These are phyloP conservation scores for Curvularia eragrostidis DNA, from an alignment of 2,329 filamentous ascomycete genomes.

Conservation along the genomic window DNA sequence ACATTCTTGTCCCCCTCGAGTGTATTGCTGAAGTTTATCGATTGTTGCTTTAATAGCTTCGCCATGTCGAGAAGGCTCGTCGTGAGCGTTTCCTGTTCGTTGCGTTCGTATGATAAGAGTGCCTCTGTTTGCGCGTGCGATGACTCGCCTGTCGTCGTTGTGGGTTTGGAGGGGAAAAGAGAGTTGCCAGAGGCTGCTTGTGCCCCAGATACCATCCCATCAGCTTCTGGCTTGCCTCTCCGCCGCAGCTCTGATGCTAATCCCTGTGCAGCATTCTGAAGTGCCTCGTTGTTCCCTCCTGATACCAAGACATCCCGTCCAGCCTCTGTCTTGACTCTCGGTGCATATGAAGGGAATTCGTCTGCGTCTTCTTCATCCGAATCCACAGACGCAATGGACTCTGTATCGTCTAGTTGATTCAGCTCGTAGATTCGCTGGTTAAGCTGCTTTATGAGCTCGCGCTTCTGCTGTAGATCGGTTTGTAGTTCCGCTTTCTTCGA, in stretches of 20 bases:
- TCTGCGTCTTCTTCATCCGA: slow-evolving; percentile 55
- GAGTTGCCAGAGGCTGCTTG: slow-evolving; percentile 44
- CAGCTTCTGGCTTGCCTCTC: slow-evolving; percentile 33
- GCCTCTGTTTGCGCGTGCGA: slow-evolving; percentile 61
- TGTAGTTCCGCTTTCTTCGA: slow-evolving; percentile 66
- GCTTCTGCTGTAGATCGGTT: slow-evolving; percentile 68
- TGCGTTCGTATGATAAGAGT: slow-evolving; percentile 76
- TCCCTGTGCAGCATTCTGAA: slow-evolving; percentile 44
- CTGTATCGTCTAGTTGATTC: slow-evolving; percentile 62
- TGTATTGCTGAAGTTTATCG: slow-evolving; percentile 72
- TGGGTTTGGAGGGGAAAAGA: slow-evolving; percentile 50
- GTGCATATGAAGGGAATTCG: slow-evolving; percentile 51
- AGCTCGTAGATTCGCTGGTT: slow-evolving; percentile 72
- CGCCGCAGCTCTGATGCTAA: slow-evolving; percentile 45
- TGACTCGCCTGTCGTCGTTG: slow-evolving; percentile 35
- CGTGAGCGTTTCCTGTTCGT: slow-evolving; percentile 83
- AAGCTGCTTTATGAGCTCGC: slow-evolving; percentile 70
- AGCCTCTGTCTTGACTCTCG: slow-evolving; percentile 43
- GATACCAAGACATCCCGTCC: slow-evolving; percentile 42
- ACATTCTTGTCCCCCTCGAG: slow-evolving; percentile 78
- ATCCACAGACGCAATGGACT: slow-evolving; percentile 45
- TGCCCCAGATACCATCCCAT: slow-evolving; percentile 26
- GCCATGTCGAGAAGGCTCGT: slow-evolving; percentile 83
- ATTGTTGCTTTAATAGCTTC: slow-evolving; percentile 75
- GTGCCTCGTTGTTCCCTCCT: slow-evolving; percentile 41